These are phyloP conservation scores for Daldinia bambusicola DNA, from an alignment of 495 filamentous ascomycete genomes.

Conservation along the genomic window DNA sequence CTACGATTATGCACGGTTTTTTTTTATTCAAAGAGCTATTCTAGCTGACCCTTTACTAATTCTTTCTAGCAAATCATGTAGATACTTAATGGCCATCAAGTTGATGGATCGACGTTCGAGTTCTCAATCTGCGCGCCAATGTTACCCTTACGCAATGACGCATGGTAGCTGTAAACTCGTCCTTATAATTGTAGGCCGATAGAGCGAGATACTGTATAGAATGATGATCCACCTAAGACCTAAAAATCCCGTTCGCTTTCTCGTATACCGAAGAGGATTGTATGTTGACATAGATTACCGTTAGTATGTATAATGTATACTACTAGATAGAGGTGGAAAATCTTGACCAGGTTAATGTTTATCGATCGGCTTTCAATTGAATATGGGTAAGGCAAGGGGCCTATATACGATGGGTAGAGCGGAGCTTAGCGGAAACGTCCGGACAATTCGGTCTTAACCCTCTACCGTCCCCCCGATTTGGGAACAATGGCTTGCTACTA, in stretches of 20 bases:
- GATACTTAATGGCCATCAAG: not conserved
- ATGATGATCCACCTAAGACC: not conserved
- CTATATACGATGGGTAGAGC: not conserved
- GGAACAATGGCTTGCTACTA: not conserved
- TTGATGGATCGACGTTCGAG: not conserved
- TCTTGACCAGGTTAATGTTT: not conserved
- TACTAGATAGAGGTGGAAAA: not conserved
- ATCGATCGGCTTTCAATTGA: not conserved
- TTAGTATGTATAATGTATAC: too few species aligned
- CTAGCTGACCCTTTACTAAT: not conserved
- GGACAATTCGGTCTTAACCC: constrained; percentile 5
- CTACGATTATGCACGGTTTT: not conserved
- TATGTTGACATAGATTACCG: not conserved
- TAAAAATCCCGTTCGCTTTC: not conserved
- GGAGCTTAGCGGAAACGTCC: not conserved
- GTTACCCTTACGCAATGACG: not conserved
- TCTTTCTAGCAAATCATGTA: not conserved
- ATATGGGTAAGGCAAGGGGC: not conserved
- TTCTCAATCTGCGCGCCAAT: not conserved
- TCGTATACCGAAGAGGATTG: not conserved
- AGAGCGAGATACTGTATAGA: not conserved
- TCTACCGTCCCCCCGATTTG: not conserved
- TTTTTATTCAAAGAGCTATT: not conserved
- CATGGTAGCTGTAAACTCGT: not conserved
- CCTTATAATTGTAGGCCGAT: not conserved